Base-by-base conservation (phyloP, 2,329 filamentous ascomycete genomes). In the Aspergillus candidus region DNA sequence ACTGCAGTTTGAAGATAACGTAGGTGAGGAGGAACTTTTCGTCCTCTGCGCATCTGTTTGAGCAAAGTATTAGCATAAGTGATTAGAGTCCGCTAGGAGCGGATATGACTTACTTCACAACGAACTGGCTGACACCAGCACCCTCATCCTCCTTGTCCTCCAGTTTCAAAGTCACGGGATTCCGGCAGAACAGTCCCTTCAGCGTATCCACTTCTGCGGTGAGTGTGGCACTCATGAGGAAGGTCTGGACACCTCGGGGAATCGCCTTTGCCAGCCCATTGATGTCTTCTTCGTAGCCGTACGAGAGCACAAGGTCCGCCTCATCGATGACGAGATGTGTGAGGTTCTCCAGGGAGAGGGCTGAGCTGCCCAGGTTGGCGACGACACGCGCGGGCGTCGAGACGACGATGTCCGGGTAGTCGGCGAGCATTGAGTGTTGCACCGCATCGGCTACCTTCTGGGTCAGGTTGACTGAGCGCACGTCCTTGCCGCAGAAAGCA, bases 11-110 rank as follows among this genome's bases (percentile, higher is more conserved):
- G 73, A 96, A 94, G 61, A 97, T 91, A 47, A 95, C 86, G 60
- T 95, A 97, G 13, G 85, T 82, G 35, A 98, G 71, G 32, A 98
- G 71, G 60, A 97, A 98, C 63, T 98, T 98, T 59, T 97, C 93
- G 54, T 97, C 91, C 68, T 98, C 93, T n/a, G 80, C 88, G 55
- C 89, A 94, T 62, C 80, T 84, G 42, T 29, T 14, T 35, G 30
- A 38, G 6, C 38, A 11, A 14, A 12, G 2, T 3, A 18, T 59
- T 50, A 57, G 44, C 10, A 43, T 41, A 30, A 15, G 15, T 15
- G 15, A 15, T 15, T 15, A 15, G 15, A 15, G 15, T 15, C 15
- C 15, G 15, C 15, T 15, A 15, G 15, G 15, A 15, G 15, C 15
- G 15, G 3, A 4, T 4, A 15, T 15, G 38, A 59, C 75, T 51